Evolutionary conservation across 2,329 filamentous ascomycete species (phyloP).

Genomic region (Diaporthe caulivora): DNA sequence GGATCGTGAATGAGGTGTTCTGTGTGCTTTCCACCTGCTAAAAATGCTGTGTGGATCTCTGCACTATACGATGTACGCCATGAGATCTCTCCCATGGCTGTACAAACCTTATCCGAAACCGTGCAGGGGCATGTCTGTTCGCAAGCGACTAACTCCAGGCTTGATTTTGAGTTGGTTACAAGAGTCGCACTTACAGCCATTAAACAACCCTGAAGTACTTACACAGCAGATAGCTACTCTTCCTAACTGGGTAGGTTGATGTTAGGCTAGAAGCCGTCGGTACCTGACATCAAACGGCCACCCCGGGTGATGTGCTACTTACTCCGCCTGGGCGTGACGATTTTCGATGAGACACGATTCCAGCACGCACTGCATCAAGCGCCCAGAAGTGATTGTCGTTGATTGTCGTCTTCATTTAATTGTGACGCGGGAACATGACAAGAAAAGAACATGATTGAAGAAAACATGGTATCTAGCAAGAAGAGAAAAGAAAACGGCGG

Average conservation of each 20-base stretch:
- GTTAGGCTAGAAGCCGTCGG: neutral
- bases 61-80: neutral
- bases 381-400: neutral
- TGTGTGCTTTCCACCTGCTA: neutral
- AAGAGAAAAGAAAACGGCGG: neutral
- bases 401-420: neutral
- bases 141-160: neutral
- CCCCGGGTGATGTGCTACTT: neutral
- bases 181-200: slow-evolving; percentile 6
- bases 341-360: neutral
- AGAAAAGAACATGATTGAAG: neutral
- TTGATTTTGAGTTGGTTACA: slow-evolving; percentile 6
- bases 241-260: neutral
- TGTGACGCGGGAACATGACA: neutral
- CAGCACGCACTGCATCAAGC: neutral
- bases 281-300: neutral
- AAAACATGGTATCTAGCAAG: neutral
- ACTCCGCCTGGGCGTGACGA: too few species aligned
- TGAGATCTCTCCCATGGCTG: neutral
- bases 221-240: neutral
- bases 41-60: neutral
- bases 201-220: too few species aligned
- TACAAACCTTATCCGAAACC: slow-evolving; percentile 1
- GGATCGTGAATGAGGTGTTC: neutral
- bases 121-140: slow-evolving; percentile 16